Evolutionary conservation across 192 early-diverging fungal species (phyloP), one percentile per base, ranked within the genome.

Genomic region (Backusella liffmaniae): DNA sequence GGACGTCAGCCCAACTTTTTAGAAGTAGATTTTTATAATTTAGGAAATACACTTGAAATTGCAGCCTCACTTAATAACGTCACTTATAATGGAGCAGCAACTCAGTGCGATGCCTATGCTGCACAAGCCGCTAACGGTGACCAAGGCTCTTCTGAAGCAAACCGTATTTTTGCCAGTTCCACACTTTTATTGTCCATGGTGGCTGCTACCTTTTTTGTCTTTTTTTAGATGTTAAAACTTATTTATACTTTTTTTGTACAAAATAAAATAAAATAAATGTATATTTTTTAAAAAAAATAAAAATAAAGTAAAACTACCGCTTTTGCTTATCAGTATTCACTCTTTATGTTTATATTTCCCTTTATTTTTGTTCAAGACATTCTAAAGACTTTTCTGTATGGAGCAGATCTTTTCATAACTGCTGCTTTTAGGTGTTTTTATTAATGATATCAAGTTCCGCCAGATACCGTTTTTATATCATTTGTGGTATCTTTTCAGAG

Each of bases 21-120:
- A 7, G 85, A 90, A 0, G 88, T 94, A 5, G 93, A 94, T 77
- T 94, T 90, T 84, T 94, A 91, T 75, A 89, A 94, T 30, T 69
- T 85, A 29, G 92, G 92, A 16, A 70, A 62, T 36, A 73, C 77
- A 23, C 49, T 78, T 16, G 26, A 56, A 8, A 74, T 78, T 56
- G 77, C 72, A 29, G 77, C 77, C 67, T n/a, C 67, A 32, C 29
- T 78, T 21, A 78, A 78, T 41, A 78, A 78, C 49, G 77, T 78
- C n/a, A 74, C 77, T 39, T 78, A 74, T 53, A 59, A 18, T 10
- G 37, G 15, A 26, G 18, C 16, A 7, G 26, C 65, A 30, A 66
- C 73, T 5, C 29, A 78, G 34, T 78, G 77, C 34, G 6, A 62
- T 67, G 65, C 65, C 29, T 34, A 62, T 21, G 39, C 65, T 26